Evolutionary conservation across 1,139 yeast genomes (phyloP).

Genomic region (Hyphopichia buzzinii): DNA sequence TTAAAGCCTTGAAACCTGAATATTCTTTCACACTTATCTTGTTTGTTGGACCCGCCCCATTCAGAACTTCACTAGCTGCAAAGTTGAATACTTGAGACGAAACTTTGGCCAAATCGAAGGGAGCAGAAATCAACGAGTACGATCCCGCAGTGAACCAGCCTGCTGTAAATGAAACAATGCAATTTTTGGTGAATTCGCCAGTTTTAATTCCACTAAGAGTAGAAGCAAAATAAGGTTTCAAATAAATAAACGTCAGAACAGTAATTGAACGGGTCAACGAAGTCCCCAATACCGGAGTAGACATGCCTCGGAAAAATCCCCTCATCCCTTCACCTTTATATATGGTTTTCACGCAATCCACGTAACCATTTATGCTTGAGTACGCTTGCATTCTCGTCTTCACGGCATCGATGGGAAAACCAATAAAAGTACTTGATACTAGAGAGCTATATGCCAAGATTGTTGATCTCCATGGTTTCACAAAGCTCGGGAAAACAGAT

Average conservation of each 20-base stretch:
- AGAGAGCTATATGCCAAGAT: constrained; percentile 7
- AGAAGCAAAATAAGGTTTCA: constrained; percentile 5
- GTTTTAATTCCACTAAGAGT: not conserved
- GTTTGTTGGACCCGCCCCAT: not conserved
- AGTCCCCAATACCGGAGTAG: constrained; percentile 5
- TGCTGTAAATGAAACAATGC: constrained; percentile 1
- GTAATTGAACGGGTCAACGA: constrained; percentile 6
- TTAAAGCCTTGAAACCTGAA: not conserved
- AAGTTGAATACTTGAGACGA: constrained; percentile 5
- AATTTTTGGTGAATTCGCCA: not conserved
- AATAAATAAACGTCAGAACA: constrained; percentile 4
- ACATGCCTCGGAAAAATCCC: constrained; percentile 6
- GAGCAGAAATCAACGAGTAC: constrained; percentile 3
- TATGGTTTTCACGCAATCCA: constrained; percentile 4
- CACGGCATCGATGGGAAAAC: constrained; percentile 7
- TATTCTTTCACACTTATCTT: not conserved
- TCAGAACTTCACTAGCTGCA: constrained; percentile 1
- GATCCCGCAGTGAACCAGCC: constrained; percentile 4
- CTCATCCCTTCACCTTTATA: constrained; percentile 5
- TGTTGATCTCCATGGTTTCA: constrained; percentile 6
- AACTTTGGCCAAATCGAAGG: constrained; percentile 5
- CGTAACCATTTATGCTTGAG: constrained; percentile 3
- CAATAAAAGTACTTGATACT: constrained; percentile 5
- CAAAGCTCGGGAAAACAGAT: constrained; percentile 3
- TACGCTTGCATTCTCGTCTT: constrained; percentile 9